These are phyloP conservation scores for Dryas octopetala DNA, from an alignment of 306 rosid species.

Conservation along the genomic window DNA sequence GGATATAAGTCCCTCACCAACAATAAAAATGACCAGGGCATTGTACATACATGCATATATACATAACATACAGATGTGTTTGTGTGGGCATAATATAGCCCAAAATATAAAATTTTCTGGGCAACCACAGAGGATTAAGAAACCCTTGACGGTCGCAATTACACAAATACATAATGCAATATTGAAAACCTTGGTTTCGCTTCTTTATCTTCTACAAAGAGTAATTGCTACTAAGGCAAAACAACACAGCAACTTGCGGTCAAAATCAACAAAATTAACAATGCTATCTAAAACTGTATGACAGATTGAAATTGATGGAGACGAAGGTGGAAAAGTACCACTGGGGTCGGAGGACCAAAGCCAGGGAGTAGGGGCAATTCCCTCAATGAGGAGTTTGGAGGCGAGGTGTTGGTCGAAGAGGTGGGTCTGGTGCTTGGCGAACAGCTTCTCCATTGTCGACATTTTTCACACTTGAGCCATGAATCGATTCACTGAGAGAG, in stretches of 20 bases:
- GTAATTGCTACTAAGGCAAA: not conserved
- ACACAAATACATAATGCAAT: not conserved
- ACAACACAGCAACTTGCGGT: not conserved
- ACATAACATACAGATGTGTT: not conserved
- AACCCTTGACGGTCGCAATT: not conserved
- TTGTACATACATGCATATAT: not conserved
- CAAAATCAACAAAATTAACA: no score
- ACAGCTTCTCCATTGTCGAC: constrained; percentile 69
- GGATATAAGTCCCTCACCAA: not conserved
- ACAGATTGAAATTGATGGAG: no score
- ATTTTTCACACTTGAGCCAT: constrained; percentile 23
- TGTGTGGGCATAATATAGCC: not conserved
- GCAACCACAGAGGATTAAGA: not conserved
- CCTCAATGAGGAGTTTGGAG: constrained; percentile 78
- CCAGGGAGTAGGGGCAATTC: constrained; percentile 41
- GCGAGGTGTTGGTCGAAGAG: no score
- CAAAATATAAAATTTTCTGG: not conserved
- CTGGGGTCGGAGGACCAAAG: constrained; percentile 20
- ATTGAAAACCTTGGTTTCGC: not conserved
- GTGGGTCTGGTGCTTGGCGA: constrained; percentile 56
- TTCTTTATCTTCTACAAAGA: not conserved
- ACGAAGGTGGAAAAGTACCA: constrained; percentile 33
- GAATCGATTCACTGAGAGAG: not conserved
- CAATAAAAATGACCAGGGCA: not conserved
- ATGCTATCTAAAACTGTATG: no score